Conservation (phyloP, 768 basidiomycete species). For the Mycena vulgaris region DNA sequence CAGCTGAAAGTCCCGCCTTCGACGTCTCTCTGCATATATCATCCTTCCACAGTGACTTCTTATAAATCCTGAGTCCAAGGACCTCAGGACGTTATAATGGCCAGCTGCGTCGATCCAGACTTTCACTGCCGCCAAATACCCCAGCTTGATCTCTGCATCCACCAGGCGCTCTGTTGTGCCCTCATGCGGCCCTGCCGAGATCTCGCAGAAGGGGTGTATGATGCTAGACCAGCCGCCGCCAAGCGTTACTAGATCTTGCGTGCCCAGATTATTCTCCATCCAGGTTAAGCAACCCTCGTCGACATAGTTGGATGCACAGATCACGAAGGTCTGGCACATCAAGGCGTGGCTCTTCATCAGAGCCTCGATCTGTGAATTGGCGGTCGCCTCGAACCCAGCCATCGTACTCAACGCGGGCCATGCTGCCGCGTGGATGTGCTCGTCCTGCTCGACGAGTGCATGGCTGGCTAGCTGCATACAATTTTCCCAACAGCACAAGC, state of each 20-base stretch:
- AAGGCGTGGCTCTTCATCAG: slow-evolving; percentile 33
- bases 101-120: slow-evolving; percentile 36
- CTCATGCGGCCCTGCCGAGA: slow-evolving; percentile 30
- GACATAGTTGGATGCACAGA: slow-evolving; percentile 31
- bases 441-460: slow-evolving; percentile 28
- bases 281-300: slow-evolving; percentile 48
- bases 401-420: slow-evolving; percentile 32
- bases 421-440: slow-evolving; percentile 34
- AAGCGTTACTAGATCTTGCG: slow-evolving; percentile 54
- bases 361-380: slow-evolving; percentile 29
- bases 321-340: slow-evolving; percentile 35
- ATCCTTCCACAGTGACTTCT: slow-evolving; percentile 21
- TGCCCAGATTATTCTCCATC: slow-evolving; percentile 51
- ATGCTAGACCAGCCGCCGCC: slow-evolving; percentile 32
- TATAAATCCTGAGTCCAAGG: slow-evolving; percentile 10
- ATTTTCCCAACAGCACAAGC: slow-evolving; percentile 35
- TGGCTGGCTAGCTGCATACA: slow-evolving; percentile 34
- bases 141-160: slow-evolving; percentile 29
- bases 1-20: no score
- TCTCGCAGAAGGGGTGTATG: slow-evolving; percentile 27
- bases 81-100: slow-evolving; percentile 32
- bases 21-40: neutral
- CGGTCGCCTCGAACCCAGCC: slow-evolving; percentile 19
- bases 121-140: slow-evolving; percentile 24
- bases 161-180: slow-evolving; percentile 22